A percentile compares a stretch with the other conserved stretches of the same genome.
phyloP scores from a whole-genome alignment of 306 rosid genomes.

The Dicorynia guianensis region DNA sequence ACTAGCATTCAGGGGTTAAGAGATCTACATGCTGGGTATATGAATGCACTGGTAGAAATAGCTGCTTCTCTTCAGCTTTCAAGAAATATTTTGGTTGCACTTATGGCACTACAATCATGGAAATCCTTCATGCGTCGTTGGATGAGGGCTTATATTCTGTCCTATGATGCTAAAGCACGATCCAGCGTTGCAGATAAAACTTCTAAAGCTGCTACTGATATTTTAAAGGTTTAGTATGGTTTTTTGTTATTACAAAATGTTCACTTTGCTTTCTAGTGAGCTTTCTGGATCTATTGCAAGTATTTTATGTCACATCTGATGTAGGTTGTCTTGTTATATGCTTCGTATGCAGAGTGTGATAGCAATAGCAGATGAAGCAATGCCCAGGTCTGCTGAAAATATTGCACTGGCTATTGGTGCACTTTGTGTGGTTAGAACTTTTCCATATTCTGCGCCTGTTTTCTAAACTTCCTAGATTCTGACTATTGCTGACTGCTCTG shows the following conservation, averaged over 20 bases:
- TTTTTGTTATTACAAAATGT: constrained; percentile 37
- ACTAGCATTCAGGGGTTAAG: constrained; percentile 56
- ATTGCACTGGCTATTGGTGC: constrained; percentile 95
- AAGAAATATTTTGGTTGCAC: constrained; percentile 81
- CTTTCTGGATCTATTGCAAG: constrained; percentile 29
- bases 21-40: constrained; percentile 74
- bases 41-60: constrained; percentile 72
- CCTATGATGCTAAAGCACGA: constrained; percentile 63
- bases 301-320: constrained; percentile 38
- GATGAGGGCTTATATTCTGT: constrained; percentile 70
- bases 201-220: constrained; percentile 76
- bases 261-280: constrained; percentile 19
- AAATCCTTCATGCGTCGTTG: constrained; percentile 81
- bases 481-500: constrained; percentile 16
- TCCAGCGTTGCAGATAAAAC: constrained; percentile 65
- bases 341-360: constrained; percentile 67
- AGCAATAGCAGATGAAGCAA: constrained; percentile 69
- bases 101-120: constrained; percentile 90
- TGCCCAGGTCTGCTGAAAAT: constrained; percentile 95
- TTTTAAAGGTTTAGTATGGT: constrained; percentile 68
- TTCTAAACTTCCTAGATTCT: constrained; percentile 31
- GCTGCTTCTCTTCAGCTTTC: constrained; percentile 89
- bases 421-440: constrained; percentile 76
- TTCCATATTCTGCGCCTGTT: constrained; percentile 36
- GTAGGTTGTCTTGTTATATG: constrained; percentile 33